Base-by-base conservation (phyloP, 2,329 filamentous ascomycete genomes). In the Nigrospora sphaerica region DNA sequence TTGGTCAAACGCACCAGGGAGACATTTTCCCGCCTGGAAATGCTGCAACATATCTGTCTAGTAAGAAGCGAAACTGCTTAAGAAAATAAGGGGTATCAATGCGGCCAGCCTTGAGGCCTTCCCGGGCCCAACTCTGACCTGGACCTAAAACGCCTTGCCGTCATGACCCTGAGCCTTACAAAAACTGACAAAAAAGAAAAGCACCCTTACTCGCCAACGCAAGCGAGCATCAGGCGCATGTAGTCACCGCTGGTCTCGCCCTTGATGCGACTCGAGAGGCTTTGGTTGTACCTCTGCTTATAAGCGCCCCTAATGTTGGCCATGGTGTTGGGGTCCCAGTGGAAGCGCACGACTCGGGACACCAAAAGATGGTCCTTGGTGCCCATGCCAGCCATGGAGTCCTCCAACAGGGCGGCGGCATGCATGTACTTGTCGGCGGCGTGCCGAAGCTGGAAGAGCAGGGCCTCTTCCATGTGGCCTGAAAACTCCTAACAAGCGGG, bases 191-290 rank as follows among this genome's bases (percentile, higher is more conserved):
- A 13, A 13, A 42, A 23, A 32, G 17, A 17, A 11, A 17, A 18
- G 18, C 33, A 3, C 28, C 13, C 31, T 44, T 34, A 44, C 54
- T 76, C 74, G 16, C 75, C 77, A 43, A 80, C 67, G 45, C 75
- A 78, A n/a, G 85, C 88, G 53, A 95, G 67, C 78, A 96, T 74
- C 58, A 92, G 66, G 55, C 70, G 78, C 68, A 87, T 75, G 57
- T 93, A 95, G 65, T 95, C 85, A 5, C 90, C 88, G 50, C 85
- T 88, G 6, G 88, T 95, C 73, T 97, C 92, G 3, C 84, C 81
- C 60, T 79, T 80, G 58, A 97, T 86, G 41, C 89, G 75, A 46
- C 73, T 72, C 12, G 78, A 74, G 46, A 97, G 67, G 51, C 82
- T 83, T 57, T 71, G 80, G 54, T 78, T 75, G 65, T 85, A 95